These are phyloP conservation scores for Macaranga tanarius DNA, from an alignment of 441 rosid genomes.

Conservation along the genomic window DNA sequence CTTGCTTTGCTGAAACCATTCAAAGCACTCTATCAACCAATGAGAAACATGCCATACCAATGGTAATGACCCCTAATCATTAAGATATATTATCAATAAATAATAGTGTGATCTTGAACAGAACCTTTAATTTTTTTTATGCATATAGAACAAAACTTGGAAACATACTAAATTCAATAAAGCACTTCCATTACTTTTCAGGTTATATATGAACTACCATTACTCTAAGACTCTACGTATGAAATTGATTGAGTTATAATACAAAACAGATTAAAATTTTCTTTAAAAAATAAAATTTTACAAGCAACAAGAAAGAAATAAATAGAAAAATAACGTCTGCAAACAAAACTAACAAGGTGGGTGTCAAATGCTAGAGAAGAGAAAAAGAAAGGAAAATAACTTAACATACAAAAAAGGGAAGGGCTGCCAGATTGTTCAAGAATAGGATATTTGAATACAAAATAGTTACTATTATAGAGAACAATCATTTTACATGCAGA, in stretches of 20 bases:
- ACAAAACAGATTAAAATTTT: not conserved
- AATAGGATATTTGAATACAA: no score
- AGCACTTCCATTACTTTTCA: not conserved
- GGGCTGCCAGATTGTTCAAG: no score
- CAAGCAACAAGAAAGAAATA: not conserved
- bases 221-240: not conserved
- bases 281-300: no score
- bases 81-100: not conserved
- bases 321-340: not conserved
- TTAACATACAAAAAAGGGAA: not conserved
- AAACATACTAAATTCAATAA: not conserved
- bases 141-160: not conserved
- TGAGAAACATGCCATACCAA: constrained; percentile 3
- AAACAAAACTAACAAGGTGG: no score
- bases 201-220: not conserved
- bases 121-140: not conserved
- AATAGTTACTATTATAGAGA: no score
- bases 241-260: not conserved
- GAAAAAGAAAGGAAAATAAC: not conserved
- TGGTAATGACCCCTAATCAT: not conserved
- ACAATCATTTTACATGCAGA: no score
- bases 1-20: not conserved
- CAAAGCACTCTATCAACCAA: not conserved
- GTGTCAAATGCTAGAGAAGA: not conserved
- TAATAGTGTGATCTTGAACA: not conserved